Percentiles rank a stretch among this genome's conserved stretches.
phyloP scores from a whole-genome alignment of 208 protist species.

The Leishmania tropica region DNA sequence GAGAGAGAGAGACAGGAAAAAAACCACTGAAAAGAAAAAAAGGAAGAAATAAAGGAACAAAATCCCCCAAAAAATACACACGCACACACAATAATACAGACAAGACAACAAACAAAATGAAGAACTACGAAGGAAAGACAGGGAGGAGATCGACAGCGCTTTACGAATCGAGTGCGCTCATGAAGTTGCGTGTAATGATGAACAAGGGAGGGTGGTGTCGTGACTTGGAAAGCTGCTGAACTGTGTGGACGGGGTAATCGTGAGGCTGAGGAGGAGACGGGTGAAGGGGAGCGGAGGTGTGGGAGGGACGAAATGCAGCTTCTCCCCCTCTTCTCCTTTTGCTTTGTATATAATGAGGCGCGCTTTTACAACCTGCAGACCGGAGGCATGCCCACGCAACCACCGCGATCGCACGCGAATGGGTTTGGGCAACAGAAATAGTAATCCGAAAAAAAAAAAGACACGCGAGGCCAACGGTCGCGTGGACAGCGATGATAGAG shows the following conservation, averaged over 20 bases:
- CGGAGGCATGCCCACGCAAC: background rate
- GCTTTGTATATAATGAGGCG: background rate
- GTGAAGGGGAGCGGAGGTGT: background rate
- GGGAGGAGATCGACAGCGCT: background rate
- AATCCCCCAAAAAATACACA: too few species aligned
- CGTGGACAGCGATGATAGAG: background rate
- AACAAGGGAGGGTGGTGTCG: background rate
- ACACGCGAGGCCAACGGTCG: background rate
- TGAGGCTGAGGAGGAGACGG: background rate
- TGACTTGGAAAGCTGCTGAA: background rate
- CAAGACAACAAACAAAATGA: constrained; percentile 5
- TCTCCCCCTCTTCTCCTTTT: background rate
- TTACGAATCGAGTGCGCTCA: background rate
- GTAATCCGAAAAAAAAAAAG: background rate
- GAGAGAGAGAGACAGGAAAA: background rate
- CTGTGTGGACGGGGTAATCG: background rate
- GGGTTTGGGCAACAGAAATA: background rate
- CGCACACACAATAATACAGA: background rate
- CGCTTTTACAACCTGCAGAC: background rate
- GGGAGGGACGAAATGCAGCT: background rate
- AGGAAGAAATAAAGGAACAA: too few species aligned
- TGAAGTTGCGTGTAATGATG: background rate
- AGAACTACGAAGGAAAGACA: background rate
- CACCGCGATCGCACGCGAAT: background rate
- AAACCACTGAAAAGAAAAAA: too few species aligned